Evolutionary conservation across 1,284 basidiomycete genomes (phyloP), one percentile per base, ranked within the genome.

Genomic region (Neolentinus lepideus): DNA sequence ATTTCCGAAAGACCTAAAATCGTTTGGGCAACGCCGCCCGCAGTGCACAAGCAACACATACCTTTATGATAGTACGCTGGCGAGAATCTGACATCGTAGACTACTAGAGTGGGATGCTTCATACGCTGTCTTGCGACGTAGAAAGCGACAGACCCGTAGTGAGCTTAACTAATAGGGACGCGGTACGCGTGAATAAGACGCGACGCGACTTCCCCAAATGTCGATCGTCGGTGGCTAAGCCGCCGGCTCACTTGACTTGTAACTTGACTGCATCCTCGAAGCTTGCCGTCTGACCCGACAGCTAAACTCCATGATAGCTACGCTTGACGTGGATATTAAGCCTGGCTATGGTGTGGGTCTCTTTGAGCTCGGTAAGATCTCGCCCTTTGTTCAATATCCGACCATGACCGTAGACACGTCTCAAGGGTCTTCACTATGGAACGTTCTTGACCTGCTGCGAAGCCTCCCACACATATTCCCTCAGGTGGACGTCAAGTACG

Each of bases 401-500:
- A 29, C 36, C 19, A 21, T 52, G 21, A 36, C 51, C 51, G 16
- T 52, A n/a, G 21, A 6, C 33, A 31, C 33, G 43, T 33, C 38
- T 52, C 45, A 61, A 91, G 92, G 92, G 36, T 76, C 85, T 51
- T 90, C 89, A 0, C 73, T 94, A 4, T 94, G 92, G 91, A 81
- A 81, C 27, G 75, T 92, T 12, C 75, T 94, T 52, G 88, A 92
- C 61, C 71, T 80, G 38, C 73, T 95, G 4, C 78, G 85, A 45
- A 68, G 75, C 35, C 71, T 81, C 24, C 83, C 81, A 53, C 79
- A 87, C 61, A 68, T 77, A 52, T 93, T 90, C 60, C 91, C 90
- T 38, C 86, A 90, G 63, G 80, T 93, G 47, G 89, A 93, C 59
- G 74, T 94, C 62, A 90, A 91, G 67, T 94, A 86, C 67, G 90